Evolutionary conservation across 2,329 filamentous ascomycete species (phyloP).

Genomic region (Scedosporium minutisporum): DNA sequence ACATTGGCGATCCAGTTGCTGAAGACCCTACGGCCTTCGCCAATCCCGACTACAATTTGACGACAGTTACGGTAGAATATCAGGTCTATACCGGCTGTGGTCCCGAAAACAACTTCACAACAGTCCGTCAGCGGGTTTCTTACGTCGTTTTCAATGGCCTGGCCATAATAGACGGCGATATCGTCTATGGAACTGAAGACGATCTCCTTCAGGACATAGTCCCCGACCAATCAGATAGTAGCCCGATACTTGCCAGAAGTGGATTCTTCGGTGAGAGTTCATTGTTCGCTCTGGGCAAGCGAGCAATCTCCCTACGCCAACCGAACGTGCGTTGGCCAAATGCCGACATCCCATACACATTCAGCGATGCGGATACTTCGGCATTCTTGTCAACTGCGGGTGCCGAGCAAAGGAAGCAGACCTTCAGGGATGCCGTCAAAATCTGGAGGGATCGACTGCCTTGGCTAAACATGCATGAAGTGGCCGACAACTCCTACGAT

Average conservation of each 20-base stretch:
- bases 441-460: conserved; percentile 8
- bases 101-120: neutral
- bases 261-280: neutral
- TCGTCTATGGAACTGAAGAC: conserved; percentile 7
- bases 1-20: neutral
- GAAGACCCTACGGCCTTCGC: neutral
- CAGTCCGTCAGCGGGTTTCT: conserved; percentile 2
- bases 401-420: neutral
- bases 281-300: neutral
- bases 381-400: conserved; percentile 1
- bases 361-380: neutral
- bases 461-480: conserved; percentile 6
- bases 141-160: conserved; percentile 5
- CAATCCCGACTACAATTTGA: neutral
- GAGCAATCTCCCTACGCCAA: neutral
- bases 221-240: neutral
- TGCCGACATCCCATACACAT: conserved; percentile 2
- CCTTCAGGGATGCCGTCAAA: conserved; percentile 4
- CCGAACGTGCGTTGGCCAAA: neutral
- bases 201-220: conserved; percentile 1
- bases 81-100: neutral
- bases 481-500: neutral
- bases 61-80: neutral
- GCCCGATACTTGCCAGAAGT: neutral
- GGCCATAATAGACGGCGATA: conserved; percentile 9